Evolutionary conservation across 352 stramenopile genomes (phyloP).

Genomic region (Globisporangium okanoganense): DNA sequence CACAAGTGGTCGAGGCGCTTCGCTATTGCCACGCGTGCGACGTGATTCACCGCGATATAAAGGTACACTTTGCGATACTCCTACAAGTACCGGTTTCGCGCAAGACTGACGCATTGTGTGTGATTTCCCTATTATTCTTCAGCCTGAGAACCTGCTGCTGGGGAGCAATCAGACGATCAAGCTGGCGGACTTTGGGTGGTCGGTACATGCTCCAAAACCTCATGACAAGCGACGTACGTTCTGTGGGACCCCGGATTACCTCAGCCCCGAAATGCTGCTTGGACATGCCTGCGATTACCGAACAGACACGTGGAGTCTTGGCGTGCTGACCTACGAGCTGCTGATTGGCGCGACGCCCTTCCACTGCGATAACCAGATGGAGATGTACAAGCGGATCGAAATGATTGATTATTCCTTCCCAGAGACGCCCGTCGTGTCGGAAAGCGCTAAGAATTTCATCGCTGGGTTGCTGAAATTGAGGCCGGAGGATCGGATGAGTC

Average conservation of each 20-base stretch:
- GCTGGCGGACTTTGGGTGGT: slow-evolving; percentile 87
- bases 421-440: slow-evolving; percentile 37
- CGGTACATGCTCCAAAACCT: slow-evolving; percentile 67
- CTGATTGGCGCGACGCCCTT: slow-evolving; percentile 79
- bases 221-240: slow-evolving; percentile 63
- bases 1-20: slow-evolving; percentile 75
- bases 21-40: slow-evolving; percentile 72
- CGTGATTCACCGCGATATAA: slow-evolving; percentile 88
- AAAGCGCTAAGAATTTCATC: slow-evolving; percentile 65
- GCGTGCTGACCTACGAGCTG: slow-evolving; percentile 81
- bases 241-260: slow-evolving; percentile 83
- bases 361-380: slow-evolving; percentile 69
- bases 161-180: slow-evolving; percentile 76
- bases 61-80: slow-evolving; percentile 29
- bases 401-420: slow-evolving; percentile 59
- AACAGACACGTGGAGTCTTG: slow-evolving; percentile 81
- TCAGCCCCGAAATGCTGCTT: slow-evolving; percentile 82
- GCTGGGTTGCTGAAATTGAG: slow-evolving; percentile 45
- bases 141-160: slow-evolving; percentile 85
- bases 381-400: slow-evolving; percentile 81
- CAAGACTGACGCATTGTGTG: slow-evolving; percentile 1
- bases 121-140: neutral
- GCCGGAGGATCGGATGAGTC: slow-evolving; percentile 54
- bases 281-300: slow-evolving; percentile 57
- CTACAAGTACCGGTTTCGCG: neutral